Evolutionary conservation across 805 yeast species (phyloP), one percentile per base, ranked within the genome.

Genomic region (Debaryomyces prosopidis): DNA sequence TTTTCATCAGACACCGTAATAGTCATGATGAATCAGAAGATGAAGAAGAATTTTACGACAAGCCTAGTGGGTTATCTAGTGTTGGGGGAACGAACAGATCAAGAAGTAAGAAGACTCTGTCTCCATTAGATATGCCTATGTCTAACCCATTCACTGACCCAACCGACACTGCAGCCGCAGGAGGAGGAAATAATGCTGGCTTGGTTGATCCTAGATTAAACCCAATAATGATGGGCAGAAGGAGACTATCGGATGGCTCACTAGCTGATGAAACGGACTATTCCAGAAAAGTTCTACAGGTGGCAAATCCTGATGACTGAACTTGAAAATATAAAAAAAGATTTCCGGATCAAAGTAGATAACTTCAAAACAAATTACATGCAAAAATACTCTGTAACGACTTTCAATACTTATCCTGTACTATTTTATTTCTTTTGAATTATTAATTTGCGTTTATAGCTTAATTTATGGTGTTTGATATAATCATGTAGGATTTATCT

Each of bases 241-340:
- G 96, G 58, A 74, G 96, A 52, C 75, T 88, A 49, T 82, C 90
- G 56, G 92, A 87, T 57, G 96, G 96, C 4, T 83, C 92, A 2
- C 71, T 91, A 43, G 91, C 95, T 9, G 95, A 89, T 62, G 95
- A 87, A 50, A 81, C 88, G 3, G 94, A 88, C 62, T 87, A 85
- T 66, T 77, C 87, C 40, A 75, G 90, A 59, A 52, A 52, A 27
- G 82, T 88, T 15, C 72, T 91, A 39, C 84, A 89, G 48, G 96
- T 91, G 10, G 91, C 96, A 28, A 91, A 91, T 58, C 96, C 97
- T 1, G 96, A 89, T 62, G 31, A 35, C 16, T 43, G 35, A 43
- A 16, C 19, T 12, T n/a, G 31, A 17, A 19, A 10, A 36, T 18
- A n/a, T 18, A 36, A 36, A 36, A 19, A 19, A 36, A 19, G 34